Base-by-base conservation (phyloP, 2,329 filamentous ascomycete genomes). In the Alternaria sp. region DNA sequence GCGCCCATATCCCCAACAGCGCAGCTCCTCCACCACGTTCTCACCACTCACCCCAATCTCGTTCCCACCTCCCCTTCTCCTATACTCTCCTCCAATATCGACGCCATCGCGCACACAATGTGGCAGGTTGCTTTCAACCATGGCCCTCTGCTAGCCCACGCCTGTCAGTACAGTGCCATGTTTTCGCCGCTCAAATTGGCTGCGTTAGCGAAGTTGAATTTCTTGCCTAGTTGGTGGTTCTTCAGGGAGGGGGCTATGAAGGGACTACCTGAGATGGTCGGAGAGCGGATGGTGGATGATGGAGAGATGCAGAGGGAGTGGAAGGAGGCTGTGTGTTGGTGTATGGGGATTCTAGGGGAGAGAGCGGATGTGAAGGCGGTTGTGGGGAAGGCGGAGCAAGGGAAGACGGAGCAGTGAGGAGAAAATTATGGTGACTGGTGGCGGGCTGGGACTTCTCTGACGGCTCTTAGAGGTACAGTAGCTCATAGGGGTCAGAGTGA, bases 171-270 rank as follows among this genome's bases (percentile, higher is more conserved):
- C 44, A 34, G 50, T 27, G 49, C 66, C 36, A 60, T 68, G 50
- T 63, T 60, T 25, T 34, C 57, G 0, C 46, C 57, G 0, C 16
- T 62, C 14, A 69, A 68, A 16, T 52, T 74, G 0, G 57, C 65
- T 0, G 63, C 64, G 4, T 53, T 74, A 8, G 69, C 69, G 1
- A 61, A 48, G 9, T 43, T 70, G n/a, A 68, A 68, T 1, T 64
- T 64, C n/a, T 12, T 73, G 30, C 66, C 70, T 1, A 66, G 62
- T 3, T 72, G 70, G 70, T 74, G 69, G 69, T 66, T 64, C 25
- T 30, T 73, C 0, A 46, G 62, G 5, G 53, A 57, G 2, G 20
- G 30, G 12, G 49, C 14, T 2, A 48, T 53, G 1, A 22, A 3
- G 1, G 54, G 18, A 14, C 16, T 57, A 25, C 32, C 27, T 25